phyloP scores from a whole-genome alignment of 2,329 filamentous ascomycete genomes.

The Trematosphaeria pertusa region DNA sequence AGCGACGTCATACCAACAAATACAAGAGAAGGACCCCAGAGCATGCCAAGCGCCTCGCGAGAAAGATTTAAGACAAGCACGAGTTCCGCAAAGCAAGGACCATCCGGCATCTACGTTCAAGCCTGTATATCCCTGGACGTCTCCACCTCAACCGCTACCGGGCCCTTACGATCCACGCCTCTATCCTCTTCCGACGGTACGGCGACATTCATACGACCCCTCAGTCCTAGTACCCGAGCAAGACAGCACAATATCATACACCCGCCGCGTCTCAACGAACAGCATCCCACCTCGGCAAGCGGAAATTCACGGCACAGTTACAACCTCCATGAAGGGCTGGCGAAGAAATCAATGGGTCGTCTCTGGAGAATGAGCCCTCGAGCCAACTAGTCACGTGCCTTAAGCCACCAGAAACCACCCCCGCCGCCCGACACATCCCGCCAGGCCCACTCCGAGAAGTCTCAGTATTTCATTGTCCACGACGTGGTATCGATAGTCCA shows the following conservation, averaged over 20 bases:
- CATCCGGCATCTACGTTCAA: conserved; percentile 23
- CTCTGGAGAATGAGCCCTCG: conserved; percentile 29
- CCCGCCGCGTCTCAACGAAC: conserved; percentile 34
- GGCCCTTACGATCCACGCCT: conserved; percentile 45
- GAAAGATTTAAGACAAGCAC: conserved; percentile 18
- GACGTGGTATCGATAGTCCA: too few relatives aligned
- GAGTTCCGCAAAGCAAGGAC: conserved; percentile 12
- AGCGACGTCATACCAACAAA: background rate
- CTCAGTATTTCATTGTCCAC: too few relatives aligned
- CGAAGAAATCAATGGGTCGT: conserved; percentile 46
- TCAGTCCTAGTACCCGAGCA: conserved; percentile 10
- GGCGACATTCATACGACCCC: conserved; percentile 22
- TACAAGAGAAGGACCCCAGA: conserved; percentile 13
- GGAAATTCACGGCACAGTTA: conserved; percentile 33
- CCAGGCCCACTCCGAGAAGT: too few relatives aligned
- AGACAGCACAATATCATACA: conserved; percentile 26
- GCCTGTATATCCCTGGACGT: conserved; percentile 43
- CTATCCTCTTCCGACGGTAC: conserved; percentile 41
- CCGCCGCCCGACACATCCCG: background rate
- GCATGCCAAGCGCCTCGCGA: conserved; percentile 12
- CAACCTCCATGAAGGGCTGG: conserved; percentile 40
- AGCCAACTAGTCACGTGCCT: conserved; percentile 1
- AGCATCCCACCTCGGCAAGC: conserved; percentile 21
- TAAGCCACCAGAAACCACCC: conserved; percentile 5
- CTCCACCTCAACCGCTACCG: conserved; percentile 39